These are phyloP conservation scores for Naganishia vaughanmartiniae DNA, from an alignment of 768 basidiomycete species.

Conservation along the genomic window DNA sequence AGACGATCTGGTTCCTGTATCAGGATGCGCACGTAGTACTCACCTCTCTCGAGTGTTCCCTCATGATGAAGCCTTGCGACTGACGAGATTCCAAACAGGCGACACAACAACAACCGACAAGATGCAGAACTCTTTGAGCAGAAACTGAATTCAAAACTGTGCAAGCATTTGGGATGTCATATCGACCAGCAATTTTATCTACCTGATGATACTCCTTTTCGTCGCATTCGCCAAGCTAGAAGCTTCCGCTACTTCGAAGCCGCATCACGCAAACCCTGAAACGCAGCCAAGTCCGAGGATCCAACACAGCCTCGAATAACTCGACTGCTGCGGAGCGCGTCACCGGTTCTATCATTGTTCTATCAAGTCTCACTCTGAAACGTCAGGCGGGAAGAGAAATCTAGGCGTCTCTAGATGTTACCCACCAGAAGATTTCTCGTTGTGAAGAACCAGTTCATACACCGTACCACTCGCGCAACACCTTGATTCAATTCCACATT, in stretches of 20 bases:
- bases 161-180: background rate
- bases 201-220: background rate
- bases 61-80: background rate
- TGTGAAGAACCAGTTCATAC: too few species aligned
- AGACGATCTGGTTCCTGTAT: background rate
- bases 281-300: slow-evolving; percentile 4
- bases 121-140: background rate
- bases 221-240: background rate
- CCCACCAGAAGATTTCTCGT: too few species aligned
- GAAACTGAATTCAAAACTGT: background rate
- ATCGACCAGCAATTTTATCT: too few species aligned
- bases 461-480: background rate
- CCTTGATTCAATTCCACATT: slow-evolving; percentile 13
- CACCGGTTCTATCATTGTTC: too few species aligned
- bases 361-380: slow-evolving; percentile 9
- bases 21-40: background rate
- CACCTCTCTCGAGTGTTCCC: slow-evolving; percentile 22
- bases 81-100: too few species aligned
- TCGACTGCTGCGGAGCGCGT: too few species aligned
- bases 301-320: slow-evolving; percentile 17
- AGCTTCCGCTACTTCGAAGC: background rate
- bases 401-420: too few species aligned
- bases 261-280: background rate
- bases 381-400: background rate
- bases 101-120: too few species aligned